phyloP scores from a whole-genome alignment of 2,329 filamentous ascomycete genomes.

The Clonostachys rosea region DNA sequence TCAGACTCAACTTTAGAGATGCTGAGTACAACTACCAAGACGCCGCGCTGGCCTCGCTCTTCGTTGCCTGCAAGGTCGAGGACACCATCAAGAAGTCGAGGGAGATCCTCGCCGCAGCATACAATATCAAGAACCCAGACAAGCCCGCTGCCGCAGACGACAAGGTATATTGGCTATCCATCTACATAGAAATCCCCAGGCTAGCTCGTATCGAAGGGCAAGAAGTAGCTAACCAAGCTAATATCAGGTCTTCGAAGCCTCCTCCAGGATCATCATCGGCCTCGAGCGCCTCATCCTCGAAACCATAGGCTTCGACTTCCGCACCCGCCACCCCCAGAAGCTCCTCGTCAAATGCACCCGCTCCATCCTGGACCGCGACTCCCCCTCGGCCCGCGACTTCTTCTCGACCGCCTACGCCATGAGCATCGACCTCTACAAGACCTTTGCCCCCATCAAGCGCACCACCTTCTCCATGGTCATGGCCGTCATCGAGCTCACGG shows the following conservation, averaged over 20 bases:
- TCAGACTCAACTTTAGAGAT: slow-evolving; percentile 80
- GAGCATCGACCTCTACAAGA: slow-evolving; percentile 86
- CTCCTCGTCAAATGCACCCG: slow-evolving; percentile 76
- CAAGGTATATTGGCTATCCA: slow-evolving; percentile 46
- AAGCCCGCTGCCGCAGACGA: slow-evolving; percentile 76
- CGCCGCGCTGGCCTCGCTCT: slow-evolving; percentile 80
- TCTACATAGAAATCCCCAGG: neutral
- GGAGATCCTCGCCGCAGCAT: slow-evolving; percentile 86
- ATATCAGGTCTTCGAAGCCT: slow-evolving; percentile 70
- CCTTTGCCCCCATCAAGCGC: slow-evolving; percentile 88
- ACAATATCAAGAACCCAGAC: slow-evolving; percentile 72
- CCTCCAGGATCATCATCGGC: slow-evolving; percentile 78
- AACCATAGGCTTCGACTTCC: slow-evolving; percentile 89
- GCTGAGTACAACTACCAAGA: slow-evolving; percentile 83
- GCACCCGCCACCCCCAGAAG: slow-evolving; percentile 82
- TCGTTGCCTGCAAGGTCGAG: slow-evolving; percentile 95
- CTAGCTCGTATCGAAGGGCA: neutral
- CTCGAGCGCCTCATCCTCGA: slow-evolving; percentile 92
- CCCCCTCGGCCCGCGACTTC: slow-evolving; percentile 33
- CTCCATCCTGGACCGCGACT: slow-evolving; percentile 31
- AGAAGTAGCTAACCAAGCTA: neutral
- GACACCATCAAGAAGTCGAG: slow-evolving; percentile 96
- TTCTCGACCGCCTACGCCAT: slow-evolving; percentile 73
- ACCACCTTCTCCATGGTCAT: slow-evolving; percentile 81
- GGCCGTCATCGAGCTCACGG: slow-evolving; percentile 75